Percentiles rank a stretch among this genome's conserved stretches.
Conservation (phyloP, 208 protist genomes). For the Crithidia acanthocephali region DNA sequence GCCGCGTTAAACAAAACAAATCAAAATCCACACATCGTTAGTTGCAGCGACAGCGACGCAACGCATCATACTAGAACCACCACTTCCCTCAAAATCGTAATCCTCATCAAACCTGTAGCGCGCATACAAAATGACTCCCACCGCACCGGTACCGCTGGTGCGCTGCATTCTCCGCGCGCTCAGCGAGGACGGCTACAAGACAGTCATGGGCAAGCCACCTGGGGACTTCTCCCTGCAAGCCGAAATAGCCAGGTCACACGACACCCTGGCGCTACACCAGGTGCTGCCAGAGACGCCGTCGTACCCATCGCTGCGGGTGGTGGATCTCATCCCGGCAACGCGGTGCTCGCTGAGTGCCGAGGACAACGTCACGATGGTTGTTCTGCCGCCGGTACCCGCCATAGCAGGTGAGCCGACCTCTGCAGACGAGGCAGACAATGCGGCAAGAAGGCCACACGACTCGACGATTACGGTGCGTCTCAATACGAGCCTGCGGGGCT, state of each 20-base stretch:
- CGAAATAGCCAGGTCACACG: conserved; percentile 28
- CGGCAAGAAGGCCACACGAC: background rate
- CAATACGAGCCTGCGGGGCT: conserved; percentile 40
- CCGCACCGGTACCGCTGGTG: conserved; percentile 36
- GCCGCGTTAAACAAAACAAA: too few relatives aligned
- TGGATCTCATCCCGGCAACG: conserved; percentile 71
- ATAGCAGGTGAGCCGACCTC: background rate
- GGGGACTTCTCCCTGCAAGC: conserved; percentile 53
- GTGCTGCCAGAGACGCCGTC: conserved; percentile 27
- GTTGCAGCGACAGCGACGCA: too few relatives aligned
- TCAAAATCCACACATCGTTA: too few relatives aligned
- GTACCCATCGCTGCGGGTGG: conserved; percentile 53
- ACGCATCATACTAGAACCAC: background rate
- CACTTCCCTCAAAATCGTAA: too few relatives aligned
- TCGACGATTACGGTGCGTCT: conserved; percentile 38
- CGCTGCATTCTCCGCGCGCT: conserved; percentile 63
- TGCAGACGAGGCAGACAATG: background rate
- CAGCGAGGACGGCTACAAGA: conserved; percentile 50
- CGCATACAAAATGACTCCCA: conserved; percentile 5
- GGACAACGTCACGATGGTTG: conserved; percentile 59
- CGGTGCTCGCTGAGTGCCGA: conserved; percentile 29
- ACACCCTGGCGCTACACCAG: conserved; percentile 41
- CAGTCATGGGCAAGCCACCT: conserved; percentile 39
- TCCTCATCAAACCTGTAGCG: too few relatives aligned
- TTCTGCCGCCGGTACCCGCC: conserved; percentile 47